Percentiles rank a stretch among this genome's conserved stretches.
Conservation (phyloP, 768 basidiomycete genomes). For the Scleroderma bovista region DNA sequence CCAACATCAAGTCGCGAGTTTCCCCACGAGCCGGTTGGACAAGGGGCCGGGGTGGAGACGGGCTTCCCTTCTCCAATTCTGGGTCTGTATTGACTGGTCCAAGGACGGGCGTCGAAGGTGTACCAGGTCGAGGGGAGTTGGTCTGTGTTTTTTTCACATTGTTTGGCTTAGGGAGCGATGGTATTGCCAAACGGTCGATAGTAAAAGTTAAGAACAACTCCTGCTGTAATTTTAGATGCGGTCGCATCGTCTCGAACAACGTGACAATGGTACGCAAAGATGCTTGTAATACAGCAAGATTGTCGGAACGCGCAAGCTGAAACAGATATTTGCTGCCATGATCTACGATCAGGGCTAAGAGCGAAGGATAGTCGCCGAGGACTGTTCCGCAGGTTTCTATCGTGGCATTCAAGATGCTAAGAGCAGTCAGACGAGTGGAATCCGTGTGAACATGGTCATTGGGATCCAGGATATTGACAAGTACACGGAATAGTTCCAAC, state of each 20-base stretch:
- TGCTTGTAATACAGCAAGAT: slow-evolving; percentile 68
- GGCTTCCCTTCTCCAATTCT: slow-evolving; percentile 44
- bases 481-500: slow-evolving; percentile 85
- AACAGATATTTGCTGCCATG: slow-evolving; percentile 95
- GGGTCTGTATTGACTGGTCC: slow-evolving; percentile 32
- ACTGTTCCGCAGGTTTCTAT: slow-evolving; percentile 78
- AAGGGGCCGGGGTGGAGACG: slow-evolving; percentile 50
- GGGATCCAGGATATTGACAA: slow-evolving; percentile 93
- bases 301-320: slow-evolving; percentile 92
- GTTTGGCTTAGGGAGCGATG: slow-evolving; percentile 28
- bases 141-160: slow-evolving; percentile 29
- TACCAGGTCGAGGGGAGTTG: slow-evolving; percentile 48
- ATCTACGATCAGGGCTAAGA: slow-evolving; percentile 75
- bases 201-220: slow-evolving; percentile 94
- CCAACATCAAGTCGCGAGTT: slow-evolving; percentile 84
- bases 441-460: slow-evolving; percentile 94
- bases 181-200: slow-evolving; percentile 80
- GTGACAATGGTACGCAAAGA: slow-evolving; percentile 84
- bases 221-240: slow-evolving; percentile 86
- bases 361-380: slow-evolving; percentile 72
- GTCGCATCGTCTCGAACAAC: slow-evolving; percentile 81
- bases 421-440: slow-evolving; percentile 84
- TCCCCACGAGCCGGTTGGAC: slow-evolving; percentile 80
- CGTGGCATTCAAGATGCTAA: slow-evolving; percentile 81
- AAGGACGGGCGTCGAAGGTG: slow-evolving; percentile 44